These are phyloP conservation scores for Pseudophaeomoniella oleicola DNA, from an alignment of 2,329 filamentous ascomycete species.

Conservation along the genomic window DNA sequence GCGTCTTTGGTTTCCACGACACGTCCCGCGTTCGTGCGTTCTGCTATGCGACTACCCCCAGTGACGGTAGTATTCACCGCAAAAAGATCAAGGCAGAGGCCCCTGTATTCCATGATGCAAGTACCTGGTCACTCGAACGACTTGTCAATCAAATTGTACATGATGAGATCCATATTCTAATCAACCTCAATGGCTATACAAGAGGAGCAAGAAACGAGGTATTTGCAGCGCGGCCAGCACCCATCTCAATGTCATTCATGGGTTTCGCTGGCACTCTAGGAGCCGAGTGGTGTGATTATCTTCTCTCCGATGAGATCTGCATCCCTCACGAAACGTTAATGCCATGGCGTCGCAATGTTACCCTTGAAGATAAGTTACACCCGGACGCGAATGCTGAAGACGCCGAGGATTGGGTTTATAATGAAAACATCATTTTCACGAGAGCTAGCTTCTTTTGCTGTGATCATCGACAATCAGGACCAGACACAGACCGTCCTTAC, in stretches of 20 bases:
- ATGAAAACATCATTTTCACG: conserved; percentile 91
- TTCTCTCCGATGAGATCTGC: conserved; percentile 77
- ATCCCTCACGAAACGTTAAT: conserved; percentile 70
- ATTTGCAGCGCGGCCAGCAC: conserved; percentile 84
- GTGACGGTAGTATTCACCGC: conserved; percentile 77
- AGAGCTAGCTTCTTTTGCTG: conserved; percentile 96
- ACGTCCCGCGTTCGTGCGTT: conserved; percentile 60
- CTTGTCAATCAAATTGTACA: conserved; percentile 73
- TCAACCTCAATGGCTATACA: conserved; percentile 98
- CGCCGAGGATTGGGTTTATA: conserved; percentile 77
- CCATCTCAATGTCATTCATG: conserved; percentile 99
- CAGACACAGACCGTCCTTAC: conserved; percentile 34
- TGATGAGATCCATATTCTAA: conserved; percentile 83
- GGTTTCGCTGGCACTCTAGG: conserved; percentile 92
- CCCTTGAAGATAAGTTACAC: conserved; percentile 51
- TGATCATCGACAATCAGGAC: conserved; percentile 83
- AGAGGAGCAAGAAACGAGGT: conserved; percentile 93
- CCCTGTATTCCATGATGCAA: conserved; percentile 80
- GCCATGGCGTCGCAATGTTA: conserved; percentile 61
- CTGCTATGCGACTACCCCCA: conserved; percentile 89
- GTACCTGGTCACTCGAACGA: conserved; percentile 68
- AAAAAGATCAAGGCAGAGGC: conserved; percentile 88
- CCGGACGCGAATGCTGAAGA: conserved; percentile 54
- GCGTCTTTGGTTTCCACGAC: conserved; percentile 87
- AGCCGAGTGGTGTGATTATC: conserved; percentile 97